Base-by-base conservation (phyloP, 768 basidiomycete genomes). In the Termitomyces sp. region DNA sequence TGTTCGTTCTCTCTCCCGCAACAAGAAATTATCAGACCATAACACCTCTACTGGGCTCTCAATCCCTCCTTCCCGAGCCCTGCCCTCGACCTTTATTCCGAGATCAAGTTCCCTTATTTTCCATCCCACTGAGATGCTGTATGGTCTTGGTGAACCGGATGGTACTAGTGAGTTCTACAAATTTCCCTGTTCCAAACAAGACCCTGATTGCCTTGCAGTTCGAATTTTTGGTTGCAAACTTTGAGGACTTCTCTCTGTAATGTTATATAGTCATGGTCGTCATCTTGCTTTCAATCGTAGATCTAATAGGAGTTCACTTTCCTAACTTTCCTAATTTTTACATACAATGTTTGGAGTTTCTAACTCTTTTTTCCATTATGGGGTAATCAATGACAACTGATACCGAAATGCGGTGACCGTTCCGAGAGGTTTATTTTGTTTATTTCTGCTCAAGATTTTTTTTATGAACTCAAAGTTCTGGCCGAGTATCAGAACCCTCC, bases 81-180 rank as follows among this genome's bases (percentile, higher is more conserved):
- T 77, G 41, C 80, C 82, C 7, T 84, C 82, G 26, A 73, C 81
- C 9, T 86, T 77, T 64, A 84, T 86, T 54, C 83, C 84, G 43
- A 74, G 84, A 59, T 73, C 71, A 56, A 85, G 82, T 44, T 85
- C 87, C 31, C 71, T 93, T 50, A 75, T 79, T 1, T 94, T 94
- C 78, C 92, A 94, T 67, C 91, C 92, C 12, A 78, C 83, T 59
- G 89, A 94, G 69, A 93, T 94, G 92, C 68, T 94, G 60, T 89
- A 84, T 63, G 88, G 83, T 17, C 67, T 86, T 15, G 90, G 90
- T 9, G 80, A 81, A 44, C 79, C 86, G 50, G 90, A 93, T 67
- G 90, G 91, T 15, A 77, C 73, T 57, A 76, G 82, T 83, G 63
- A 58, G 78, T 56, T 23, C 30, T 19, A 56, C 26, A 10, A 4